Evolutionary conservation across 148 eudicot species (phyloP), one percentile per base, ranked within the genome.

Genomic region (Vaccinium darrowii): DNA sequence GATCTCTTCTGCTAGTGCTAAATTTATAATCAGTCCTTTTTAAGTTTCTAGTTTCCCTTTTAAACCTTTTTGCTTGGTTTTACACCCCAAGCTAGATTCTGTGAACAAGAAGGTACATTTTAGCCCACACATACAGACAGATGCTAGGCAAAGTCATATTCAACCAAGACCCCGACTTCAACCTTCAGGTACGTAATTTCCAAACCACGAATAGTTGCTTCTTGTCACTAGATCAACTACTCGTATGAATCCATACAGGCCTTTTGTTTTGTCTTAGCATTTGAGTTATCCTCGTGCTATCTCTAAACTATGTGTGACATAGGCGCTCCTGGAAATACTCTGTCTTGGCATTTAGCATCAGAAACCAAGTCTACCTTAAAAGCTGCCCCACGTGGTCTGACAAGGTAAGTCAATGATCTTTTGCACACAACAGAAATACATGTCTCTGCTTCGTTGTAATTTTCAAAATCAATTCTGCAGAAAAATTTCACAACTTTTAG

Each of bases 261-360:
- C 39, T 73, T 75, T 83, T 85, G 27, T 86, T 56, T 52, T 12
- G 81, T 16, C 39, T 79, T 53, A n/a, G 62, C 21, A 25, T 47
- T 80, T 51, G 5, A 1, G 19, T 5, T 0, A 76, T 79, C 21
- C 62, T 18, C 43, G 7, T 79, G 16, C 53, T 81, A 50, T 82
- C 49, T 21, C 36, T 76, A 50, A 50, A 50, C 16, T 69, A 76
- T 84, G 49, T 39, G 51, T 30, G 54, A 25, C 90, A 56, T 88
- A 95, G 99, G 89, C 82, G 87, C 92, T 60, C 94, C 95, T 33
- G 86, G 98, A 85, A 95, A 90, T 67, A 95, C 95, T 81, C 94
- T 95, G 53, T 95, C 96, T 54, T 95, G 99, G 99, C 99, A 95
- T 92, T 86, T 97, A 69, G 97, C 93, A 84, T 93, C 98, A 72